Evolutionary conservation across 345 rosid genomes (phyloP).

Genomic region (Eucalyptus marginata): DNA sequence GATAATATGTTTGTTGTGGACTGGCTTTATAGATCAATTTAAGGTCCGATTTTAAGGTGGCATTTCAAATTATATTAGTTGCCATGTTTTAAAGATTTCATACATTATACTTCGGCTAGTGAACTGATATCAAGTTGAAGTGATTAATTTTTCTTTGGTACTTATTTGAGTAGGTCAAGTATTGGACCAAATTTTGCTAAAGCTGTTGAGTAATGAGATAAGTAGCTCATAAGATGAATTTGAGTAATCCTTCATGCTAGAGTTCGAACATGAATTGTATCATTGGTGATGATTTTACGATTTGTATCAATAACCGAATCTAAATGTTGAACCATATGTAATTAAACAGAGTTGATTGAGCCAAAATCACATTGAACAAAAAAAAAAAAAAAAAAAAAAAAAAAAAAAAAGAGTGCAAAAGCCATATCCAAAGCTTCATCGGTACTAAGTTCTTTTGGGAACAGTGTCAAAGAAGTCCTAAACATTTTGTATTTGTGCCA

Average conservation of each 20-base stretch:
- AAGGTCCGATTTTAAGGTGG: not conserved
- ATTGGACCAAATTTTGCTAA: not conserved
- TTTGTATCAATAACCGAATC: too few relatives aligned
- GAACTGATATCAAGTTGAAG: not conserved
- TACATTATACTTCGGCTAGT: not conserved
- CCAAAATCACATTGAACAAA: too few relatives aligned
- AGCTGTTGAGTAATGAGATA: not conserved
- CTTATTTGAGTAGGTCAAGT: not conserved
- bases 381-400: too few relatives aligned
- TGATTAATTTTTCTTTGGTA: not conserved
- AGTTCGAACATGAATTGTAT: too few relatives aligned
- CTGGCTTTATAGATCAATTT: rapidly evolving
- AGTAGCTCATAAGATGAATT: not conserved
- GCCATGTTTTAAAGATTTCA: too few relatives aligned
- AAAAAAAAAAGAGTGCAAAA: too few relatives aligned
- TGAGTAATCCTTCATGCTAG: not conserved
- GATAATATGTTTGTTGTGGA: not conserved
- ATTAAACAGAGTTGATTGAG: too few relatives aligned
- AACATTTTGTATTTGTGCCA: rapidly evolving
- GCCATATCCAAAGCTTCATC: too few relatives aligned
- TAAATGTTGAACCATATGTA: too few relatives aligned
- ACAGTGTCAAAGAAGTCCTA: too few relatives aligned
- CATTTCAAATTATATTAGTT: not conserved
- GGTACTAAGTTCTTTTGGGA: too few relatives aligned
- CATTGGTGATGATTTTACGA: too few relatives aligned